Percentiles rank a stretch among this genome's conserved stretches.
Conservation (phyloP, 169 alveolate species). For the Besnoitia besnoiti region DNA sequence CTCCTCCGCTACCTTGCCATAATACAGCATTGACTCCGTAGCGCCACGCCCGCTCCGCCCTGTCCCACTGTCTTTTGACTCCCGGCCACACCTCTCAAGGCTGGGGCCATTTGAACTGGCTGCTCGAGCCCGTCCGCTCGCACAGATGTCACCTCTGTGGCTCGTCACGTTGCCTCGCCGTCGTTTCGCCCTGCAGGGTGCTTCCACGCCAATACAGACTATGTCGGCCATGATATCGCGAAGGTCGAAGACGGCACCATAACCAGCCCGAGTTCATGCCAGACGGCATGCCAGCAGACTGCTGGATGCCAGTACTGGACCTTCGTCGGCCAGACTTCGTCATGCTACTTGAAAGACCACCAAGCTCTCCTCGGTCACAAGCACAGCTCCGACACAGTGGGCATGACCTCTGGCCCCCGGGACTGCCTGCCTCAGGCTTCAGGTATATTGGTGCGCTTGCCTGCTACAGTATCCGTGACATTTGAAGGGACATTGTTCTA, state of each 20-base stretch:
- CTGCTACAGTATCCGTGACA: no score
- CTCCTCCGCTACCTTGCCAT: no score
- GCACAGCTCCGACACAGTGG: not conserved
- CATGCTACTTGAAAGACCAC: slow-evolving; percentile 6
- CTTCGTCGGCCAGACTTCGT: not conserved
- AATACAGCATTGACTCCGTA: no score
- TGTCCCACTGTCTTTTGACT: no score
- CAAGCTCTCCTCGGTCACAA: slow-evolving; percentile 5
- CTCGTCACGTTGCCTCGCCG: no score
- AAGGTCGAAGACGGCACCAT: not conserved
- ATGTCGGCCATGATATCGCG: not conserved
- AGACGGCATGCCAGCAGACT: not conserved
- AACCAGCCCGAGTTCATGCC: not conserved
- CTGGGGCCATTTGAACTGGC: no score
- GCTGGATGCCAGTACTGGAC: not conserved
- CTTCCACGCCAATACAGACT: not conserved
- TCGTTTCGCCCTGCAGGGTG: no score
- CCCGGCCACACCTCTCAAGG: no score
- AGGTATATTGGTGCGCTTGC: not conserved
- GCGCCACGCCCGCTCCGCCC: no score
- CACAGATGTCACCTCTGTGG: no score
- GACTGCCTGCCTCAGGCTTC: slow-evolving; percentile 7
- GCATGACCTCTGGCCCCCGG: slow-evolving; percentile 37
- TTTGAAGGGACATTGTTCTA: no score
- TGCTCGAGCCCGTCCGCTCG: no score